phyloP scores from a whole-genome alignment of 2,329 filamentous ascomycete genomes.

The Colletotrichum costaricense region DNA sequence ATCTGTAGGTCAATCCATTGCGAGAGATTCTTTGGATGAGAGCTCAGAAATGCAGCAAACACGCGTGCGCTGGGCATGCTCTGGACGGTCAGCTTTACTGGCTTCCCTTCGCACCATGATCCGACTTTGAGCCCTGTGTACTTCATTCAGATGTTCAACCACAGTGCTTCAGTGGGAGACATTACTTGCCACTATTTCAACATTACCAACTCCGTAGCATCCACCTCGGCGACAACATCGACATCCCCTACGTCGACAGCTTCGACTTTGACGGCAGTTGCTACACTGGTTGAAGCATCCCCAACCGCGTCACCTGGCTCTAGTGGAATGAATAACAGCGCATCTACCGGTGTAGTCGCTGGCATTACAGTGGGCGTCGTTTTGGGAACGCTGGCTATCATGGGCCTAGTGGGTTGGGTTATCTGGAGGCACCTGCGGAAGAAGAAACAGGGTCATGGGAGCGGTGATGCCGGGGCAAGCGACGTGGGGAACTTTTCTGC shows the following conservation, averaged over 20 bases:
- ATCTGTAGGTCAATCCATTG: not conserved
- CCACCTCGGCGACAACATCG: not conserved
- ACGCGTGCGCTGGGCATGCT: not conserved
- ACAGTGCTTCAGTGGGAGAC: not conserved
- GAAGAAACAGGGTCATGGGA: not conserved
- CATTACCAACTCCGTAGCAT: not conserved
- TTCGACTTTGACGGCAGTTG: not conserved
- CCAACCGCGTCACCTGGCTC: not conserved
- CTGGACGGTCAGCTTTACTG: not conserved
- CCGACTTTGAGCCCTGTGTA: not conserved
- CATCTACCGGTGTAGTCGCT: not conserved
- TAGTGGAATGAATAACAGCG: constrained; percentile 8
- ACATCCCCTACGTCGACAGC: not conserved
- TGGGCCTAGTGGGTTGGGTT: not conserved
- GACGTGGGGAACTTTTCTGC: not conserved
- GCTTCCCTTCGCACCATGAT: not conserved
- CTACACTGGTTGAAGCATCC: not conserved
- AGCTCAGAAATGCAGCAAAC: not conserved
- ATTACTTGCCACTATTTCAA: not conserved
- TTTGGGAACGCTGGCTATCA: not conserved
- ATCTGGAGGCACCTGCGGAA: not conserved
- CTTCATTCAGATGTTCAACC: not conserved
- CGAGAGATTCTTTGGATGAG: not conserved
- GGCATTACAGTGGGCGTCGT: not conserved
- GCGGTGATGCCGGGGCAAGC: not conserved